Percentiles rank a stretch among this genome's conserved stretches.
phyloP scores from a whole-genome alignment of 1,284 basidiomycete genomes.

The Papiliotrema fonsecae region DNA sequence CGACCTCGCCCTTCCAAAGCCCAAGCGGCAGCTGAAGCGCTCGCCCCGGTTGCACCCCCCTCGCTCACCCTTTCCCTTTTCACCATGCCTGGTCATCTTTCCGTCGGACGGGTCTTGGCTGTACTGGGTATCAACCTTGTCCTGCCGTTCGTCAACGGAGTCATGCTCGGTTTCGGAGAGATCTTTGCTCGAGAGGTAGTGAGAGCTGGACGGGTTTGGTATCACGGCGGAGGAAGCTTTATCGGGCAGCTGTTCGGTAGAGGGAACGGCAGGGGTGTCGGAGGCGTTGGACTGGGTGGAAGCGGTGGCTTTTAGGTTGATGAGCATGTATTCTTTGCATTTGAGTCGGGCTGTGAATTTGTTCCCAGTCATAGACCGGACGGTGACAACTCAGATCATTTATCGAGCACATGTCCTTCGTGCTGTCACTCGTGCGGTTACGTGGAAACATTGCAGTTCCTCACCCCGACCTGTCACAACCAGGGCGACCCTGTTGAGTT shows the following conservation, averaged over 20 bases:
- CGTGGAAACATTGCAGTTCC: no score
- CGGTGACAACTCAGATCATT: no score
- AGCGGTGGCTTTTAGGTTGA: constrained; percentile 11
- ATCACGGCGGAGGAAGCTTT: constrained; percentile 28
- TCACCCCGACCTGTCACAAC: no score
- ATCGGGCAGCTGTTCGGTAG: constrained; percentile 14
- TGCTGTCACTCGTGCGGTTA: no score
- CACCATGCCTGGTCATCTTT: constrained; percentile 71
- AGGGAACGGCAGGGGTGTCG: constrained; percentile 18
- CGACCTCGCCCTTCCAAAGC: not conserved
- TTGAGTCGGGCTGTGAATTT: no score
- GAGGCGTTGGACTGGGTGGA: constrained; percentile 38
- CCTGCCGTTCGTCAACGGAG: constrained; percentile 92
- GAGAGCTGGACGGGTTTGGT: constrained; percentile 57
- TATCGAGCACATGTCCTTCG: no score
- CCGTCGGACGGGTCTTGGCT: constrained; percentile 68
- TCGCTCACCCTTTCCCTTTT: constrained; percentile 73
- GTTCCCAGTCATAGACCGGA: no score
- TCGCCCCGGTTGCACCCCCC: constrained; percentile 36
- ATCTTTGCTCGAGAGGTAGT: constrained; percentile 89
- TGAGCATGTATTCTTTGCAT: not conserved
- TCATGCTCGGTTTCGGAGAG: constrained; percentile 97
- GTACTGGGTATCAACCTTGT: constrained; percentile 86
- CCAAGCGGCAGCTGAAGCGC: not conserved
- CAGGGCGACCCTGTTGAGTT: no score